Evolutionary conservation across 352 stramenopile genomes (phyloP).

Genomic region (Globisporangium sylvaticum): DNA sequence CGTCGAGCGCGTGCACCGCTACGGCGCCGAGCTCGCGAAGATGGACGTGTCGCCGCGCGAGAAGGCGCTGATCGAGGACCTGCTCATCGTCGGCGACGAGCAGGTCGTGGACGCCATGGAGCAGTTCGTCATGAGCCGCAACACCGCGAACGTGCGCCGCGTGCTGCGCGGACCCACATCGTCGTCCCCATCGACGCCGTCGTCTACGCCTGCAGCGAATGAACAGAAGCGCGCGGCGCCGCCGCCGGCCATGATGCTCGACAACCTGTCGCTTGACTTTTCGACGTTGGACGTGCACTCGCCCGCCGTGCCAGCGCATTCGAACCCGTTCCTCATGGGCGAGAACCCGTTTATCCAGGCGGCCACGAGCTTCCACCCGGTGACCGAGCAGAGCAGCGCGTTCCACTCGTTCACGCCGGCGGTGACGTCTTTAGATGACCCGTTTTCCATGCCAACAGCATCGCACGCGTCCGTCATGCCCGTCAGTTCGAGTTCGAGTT

Average conservation of each 20-base stretch:
- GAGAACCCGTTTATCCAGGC: slow-evolving; percentile 44
- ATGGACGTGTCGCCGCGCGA: slow-evolving; percentile 69
- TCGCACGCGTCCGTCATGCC: neutral
- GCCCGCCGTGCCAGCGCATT: slow-evolving; percentile 20
- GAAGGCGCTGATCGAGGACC: slow-evolving; percentile 58
- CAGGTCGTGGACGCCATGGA: slow-evolving; percentile 79
- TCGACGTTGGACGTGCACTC: slow-evolving; percentile 50
- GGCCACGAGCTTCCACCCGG: slow-evolving; percentile 25
- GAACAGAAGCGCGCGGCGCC: neutral
- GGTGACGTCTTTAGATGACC: slow-evolving; percentile 25
- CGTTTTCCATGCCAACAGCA: slow-evolving; percentile 3
- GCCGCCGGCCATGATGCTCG: slow-evolving; percentile 19
- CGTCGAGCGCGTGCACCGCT: slow-evolving; percentile 62
- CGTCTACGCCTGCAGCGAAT: neutral
- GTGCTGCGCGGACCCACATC: slow-evolving; percentile 39
- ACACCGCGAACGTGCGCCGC: slow-evolving; percentile 43
- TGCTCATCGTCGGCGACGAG: slow-evolving; percentile 67
- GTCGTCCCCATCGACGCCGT: neutral
- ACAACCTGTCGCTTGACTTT: slow-evolving; percentile 53
- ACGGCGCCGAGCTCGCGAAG: slow-evolving; percentile 55
- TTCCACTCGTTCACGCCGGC: slow-evolving; percentile 11
- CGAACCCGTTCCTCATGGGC: slow-evolving; percentile 44
- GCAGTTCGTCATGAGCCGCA: slow-evolving; percentile 59
- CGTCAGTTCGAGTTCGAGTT: neutral
- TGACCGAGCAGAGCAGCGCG: slow-evolving; percentile 18